A percentile compares a stretch with the other conserved stretches of the same genome.
phyloP scores from a whole-genome alignment of 2,329 filamentous ascomycete species.

The Fusarium domesticum region DNA sequence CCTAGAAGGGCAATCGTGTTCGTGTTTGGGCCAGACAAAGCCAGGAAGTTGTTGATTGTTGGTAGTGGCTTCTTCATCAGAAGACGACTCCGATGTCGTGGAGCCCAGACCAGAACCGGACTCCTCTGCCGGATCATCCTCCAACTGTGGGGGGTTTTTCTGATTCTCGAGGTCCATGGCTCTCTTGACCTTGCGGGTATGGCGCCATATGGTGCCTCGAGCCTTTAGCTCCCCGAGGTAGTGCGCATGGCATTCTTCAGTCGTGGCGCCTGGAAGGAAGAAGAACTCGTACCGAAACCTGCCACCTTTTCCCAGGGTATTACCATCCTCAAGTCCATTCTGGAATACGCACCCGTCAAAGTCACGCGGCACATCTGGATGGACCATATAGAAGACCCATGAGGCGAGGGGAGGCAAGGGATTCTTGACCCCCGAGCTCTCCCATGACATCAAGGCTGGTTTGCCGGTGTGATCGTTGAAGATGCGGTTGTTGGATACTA shows the following conservation, averaged over 20 bases:
- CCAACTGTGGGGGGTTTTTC: neutral
- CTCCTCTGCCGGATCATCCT: neutral
- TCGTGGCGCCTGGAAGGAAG: conserved; percentile 1
- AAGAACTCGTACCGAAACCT: conserved; percentile 3
- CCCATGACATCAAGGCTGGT: conserved; percentile 2
- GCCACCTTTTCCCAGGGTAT: neutral
- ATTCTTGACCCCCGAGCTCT: neutral
- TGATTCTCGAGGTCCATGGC: conserved; percentile 3
- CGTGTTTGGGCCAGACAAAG: conserved; percentile 4
- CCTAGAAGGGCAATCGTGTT: neutral
- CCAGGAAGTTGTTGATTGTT: conserved; percentile 7
- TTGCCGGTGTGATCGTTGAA: conserved; percentile 4
- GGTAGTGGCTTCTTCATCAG: neutral
- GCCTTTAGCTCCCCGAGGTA: conserved; percentile 4
- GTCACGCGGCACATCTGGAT: neutral
- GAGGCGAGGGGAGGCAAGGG: conserved; percentile 1
- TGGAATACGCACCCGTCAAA: neutral
- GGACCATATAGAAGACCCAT: conserved; percentile 3
- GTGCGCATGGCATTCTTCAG: conserved; percentile 3
- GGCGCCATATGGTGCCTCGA: conserved; percentile 7
- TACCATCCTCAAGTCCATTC: neutral
- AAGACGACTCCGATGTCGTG: neutral
- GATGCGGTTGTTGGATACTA: neutral
- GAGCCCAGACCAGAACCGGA: neutral
- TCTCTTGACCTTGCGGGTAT: conserved; percentile 4